Conservation (phyloP, 495 filamentous ascomycete genomes). For the Astrothelium subdiscretum region DNA sequence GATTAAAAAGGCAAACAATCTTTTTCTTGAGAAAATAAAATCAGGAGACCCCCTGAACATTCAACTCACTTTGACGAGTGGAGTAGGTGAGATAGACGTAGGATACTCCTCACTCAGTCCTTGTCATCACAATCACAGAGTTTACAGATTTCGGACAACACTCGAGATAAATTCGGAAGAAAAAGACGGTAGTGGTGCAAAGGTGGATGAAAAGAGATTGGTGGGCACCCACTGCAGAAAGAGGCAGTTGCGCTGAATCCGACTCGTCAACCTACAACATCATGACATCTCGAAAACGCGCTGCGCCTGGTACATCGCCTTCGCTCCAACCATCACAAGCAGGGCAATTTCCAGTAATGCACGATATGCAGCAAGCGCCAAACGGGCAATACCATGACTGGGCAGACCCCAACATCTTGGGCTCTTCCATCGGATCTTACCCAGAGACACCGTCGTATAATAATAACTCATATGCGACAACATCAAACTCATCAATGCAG, state of each 20-base stretch:
- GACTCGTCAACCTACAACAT: too few species aligned
- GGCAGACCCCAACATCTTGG: slow-evolving; percentile 4
- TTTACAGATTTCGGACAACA: too few species aligned
- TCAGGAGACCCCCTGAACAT: neutral
- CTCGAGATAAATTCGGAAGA: too few species aligned
- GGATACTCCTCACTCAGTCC: too few species aligned
- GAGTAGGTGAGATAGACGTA: too few species aligned
- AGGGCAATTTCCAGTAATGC: slow-evolving; percentile 9
- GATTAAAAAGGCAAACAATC: neutral
- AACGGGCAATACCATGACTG: slow-evolving; percentile 14
- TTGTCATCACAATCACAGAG: too few species aligned
- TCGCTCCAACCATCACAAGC: slow-evolving; percentile 29
- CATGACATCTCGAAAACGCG: too few species aligned
- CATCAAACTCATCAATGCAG: neutral
- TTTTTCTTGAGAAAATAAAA: too few species aligned
- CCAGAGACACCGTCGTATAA: slow-evolving; percentile 4
- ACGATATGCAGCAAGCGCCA: slow-evolving; percentile 29
- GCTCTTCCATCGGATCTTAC: slow-evolving; percentile 3
- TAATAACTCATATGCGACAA: neutral
- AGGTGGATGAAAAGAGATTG: too few species aligned
- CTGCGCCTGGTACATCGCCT: slow-evolving; percentile 59
- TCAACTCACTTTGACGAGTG: neutral
- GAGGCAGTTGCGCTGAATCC: too few species aligned
- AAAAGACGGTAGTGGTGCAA: too few species aligned
- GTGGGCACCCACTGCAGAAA: too few species aligned